Percentiles rank a stretch among this genome's conserved stretches.
Evolutionary conservation across 2,329 filamentous ascomycete species (phyloP).

Genomic region (Penicillium griseofulvum): DNA sequence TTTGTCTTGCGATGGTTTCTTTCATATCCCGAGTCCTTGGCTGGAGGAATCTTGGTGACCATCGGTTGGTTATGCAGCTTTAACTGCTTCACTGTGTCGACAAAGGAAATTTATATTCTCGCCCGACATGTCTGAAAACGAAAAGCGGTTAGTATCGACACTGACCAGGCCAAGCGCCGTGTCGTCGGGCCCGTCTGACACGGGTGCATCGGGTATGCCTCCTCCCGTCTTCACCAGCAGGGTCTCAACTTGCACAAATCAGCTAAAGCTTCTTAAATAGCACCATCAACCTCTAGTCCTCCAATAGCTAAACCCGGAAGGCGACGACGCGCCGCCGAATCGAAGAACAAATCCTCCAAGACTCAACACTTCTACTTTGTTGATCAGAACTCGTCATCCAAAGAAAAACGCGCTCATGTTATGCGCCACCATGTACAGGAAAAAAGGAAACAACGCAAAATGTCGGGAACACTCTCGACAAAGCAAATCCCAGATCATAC

Average conservation of each 20-base stretch:
- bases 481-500: constrained; percentile 5
- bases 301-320: constrained; percentile 22
- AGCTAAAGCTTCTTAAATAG: constrained; percentile 11
- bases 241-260: background rate
- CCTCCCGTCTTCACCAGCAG: background rate
- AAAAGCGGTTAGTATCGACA: constrained; percentile 8
- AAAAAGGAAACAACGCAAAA: constrained; percentile 36
- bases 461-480: constrained; percentile 11
- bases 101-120: constrained; percentile 1
- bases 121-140: constrained; percentile 20
- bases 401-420: constrained; percentile 45
- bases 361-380: constrained; percentile 43
- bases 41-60: constrained; percentile 24
- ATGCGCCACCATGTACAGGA: constrained; percentile 47
- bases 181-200: constrained; percentile 1
- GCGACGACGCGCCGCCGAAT: constrained; percentile 27
- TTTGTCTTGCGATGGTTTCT: constrained; percentile 21
- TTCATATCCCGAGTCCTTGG: constrained; percentile 13
- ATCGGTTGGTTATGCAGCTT: constrained; percentile 17
- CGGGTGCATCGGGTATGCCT: constrained; percentile 14
- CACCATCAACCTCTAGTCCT: constrained; percentile 13
- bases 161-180: constrained; percentile 1
- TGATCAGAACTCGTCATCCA: constrained; percentile 40
- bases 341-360: constrained; percentile 22
- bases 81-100: constrained; percentile 9